Conservation (phyloP, 1,139 yeast species). For the Geotrichum fermentans region DNA sequence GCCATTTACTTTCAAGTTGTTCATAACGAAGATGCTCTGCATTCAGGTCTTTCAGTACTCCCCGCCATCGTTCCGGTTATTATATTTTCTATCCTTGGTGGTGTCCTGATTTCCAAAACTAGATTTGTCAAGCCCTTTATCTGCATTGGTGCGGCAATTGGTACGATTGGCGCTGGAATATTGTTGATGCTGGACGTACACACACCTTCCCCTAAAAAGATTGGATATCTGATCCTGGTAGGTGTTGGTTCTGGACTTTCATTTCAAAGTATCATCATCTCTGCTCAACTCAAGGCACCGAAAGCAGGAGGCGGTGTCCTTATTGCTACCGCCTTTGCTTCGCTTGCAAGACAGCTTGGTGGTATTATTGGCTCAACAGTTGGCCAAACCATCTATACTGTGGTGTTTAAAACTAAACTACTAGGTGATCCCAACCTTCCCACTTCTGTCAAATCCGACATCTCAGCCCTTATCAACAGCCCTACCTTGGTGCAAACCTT, state of each 20-base stretch:
- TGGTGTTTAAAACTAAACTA: constrained; percentile 27
- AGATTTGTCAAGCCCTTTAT: constrained; percentile 49
- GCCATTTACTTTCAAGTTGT: constrained; percentile 57
- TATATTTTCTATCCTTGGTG: constrained; percentile 45
- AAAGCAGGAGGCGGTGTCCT: constrained; percentile 48
- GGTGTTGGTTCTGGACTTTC: constrained; percentile 55
- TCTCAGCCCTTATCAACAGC: not conserved
- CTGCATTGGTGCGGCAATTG: constrained; percentile 43
- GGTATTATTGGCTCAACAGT: constrained; percentile 48
- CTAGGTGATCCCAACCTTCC: not conserved
- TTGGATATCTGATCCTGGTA: constrained; percentile 51
- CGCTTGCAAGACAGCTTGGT: constrained; percentile 47
- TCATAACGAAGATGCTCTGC: constrained; percentile 46
- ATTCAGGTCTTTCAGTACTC: constrained; percentile 54
- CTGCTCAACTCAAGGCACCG: constrained; percentile 55
- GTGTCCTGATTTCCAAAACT: constrained; percentile 45
- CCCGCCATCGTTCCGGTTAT: constrained; percentile 54
- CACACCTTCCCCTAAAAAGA: constrained; percentile 26
- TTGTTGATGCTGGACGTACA: constrained; percentile 39
- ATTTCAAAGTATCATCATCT: constrained; percentile 50
- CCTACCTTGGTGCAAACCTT: constrained; percentile 1
- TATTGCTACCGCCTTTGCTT: constrained; percentile 46
- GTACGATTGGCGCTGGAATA: constrained; percentile 52
- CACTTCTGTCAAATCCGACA: not conserved
- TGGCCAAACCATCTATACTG: constrained; percentile 47